Conservation (phyloP, 1,139 yeast species). For the Sugiyamaella xylanicola region DNA sequence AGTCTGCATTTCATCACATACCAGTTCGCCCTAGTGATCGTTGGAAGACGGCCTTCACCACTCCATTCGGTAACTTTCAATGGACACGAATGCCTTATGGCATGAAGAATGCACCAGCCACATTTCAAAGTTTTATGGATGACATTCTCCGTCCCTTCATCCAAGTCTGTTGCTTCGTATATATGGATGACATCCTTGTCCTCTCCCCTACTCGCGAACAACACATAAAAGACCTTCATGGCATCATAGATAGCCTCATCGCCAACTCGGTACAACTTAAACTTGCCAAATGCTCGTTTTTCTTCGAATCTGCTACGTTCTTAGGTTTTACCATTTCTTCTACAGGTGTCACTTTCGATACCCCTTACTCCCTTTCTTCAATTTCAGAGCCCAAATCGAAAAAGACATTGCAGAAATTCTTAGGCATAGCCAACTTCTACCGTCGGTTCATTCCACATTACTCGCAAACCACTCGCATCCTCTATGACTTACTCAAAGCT, state of each 20-base stretch:
- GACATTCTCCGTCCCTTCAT: too few species aligned
- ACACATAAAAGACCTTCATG: neutral
- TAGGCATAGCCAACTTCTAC: neutral
- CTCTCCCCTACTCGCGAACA: neutral
- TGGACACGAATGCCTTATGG: too few species aligned
- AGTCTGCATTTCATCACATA: too few species aligned
- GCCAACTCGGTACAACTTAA: neutral
- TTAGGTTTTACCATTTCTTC: neutral
- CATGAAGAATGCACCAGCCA: too few species aligned
- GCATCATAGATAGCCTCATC: neutral
- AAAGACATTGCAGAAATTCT: neutral
- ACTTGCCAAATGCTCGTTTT: neutral
- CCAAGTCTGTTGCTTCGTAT: conserved; percentile 1
- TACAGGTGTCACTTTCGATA: neutral
- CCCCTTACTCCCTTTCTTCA: neutral
- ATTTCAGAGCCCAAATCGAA: neutral
- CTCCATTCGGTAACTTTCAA: too few species aligned
- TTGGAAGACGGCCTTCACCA: too few species aligned
- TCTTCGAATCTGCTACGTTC: neutral
- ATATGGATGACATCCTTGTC: conserved; percentile 9
- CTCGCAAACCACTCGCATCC: neutral
- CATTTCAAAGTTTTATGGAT: too few species aligned
- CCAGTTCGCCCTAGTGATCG: too few species aligned
- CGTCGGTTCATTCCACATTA: neutral
- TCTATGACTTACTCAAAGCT: neutral